These are phyloP conservation scores for Fusarium xyrophilum DNA, from an alignment of 2,329 filamentous ascomycete genomes.

Conservation along the genomic window DNA sequence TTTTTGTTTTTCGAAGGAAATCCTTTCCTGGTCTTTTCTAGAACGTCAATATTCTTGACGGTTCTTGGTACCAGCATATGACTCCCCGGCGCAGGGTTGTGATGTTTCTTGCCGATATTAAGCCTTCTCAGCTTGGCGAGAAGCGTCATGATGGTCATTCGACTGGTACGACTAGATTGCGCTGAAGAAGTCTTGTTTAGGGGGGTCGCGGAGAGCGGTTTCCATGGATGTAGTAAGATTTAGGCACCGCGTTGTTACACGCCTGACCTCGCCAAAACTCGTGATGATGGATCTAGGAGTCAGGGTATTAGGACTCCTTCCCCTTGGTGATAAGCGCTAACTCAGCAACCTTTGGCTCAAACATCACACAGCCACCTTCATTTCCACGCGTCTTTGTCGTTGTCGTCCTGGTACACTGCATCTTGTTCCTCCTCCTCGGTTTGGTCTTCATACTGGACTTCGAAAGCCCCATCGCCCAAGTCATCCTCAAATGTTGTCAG, in stretches of 20 bases:
- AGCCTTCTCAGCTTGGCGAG: background rate
- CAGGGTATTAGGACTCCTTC: background rate
- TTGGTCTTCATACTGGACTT: background rate
- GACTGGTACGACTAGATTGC: no score
- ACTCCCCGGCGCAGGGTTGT: background rate
- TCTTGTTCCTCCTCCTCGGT: background rate
- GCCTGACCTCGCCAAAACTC: no score
- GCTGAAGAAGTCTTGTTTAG: no score
- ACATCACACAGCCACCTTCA: accelerated
- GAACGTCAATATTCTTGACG: accelerated
- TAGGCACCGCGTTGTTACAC: background rate
- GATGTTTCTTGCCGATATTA: background rate
- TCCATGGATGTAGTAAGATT: no score
- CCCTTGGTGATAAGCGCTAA: accelerated
- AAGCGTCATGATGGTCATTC: background rate
- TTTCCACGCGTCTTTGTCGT: background rate
- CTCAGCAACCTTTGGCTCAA: accelerated
- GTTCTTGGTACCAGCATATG: no score
- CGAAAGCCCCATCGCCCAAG: background rate
- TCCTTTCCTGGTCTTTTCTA: no score
- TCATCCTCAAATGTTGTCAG: background rate
- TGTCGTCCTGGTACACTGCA: background rate
- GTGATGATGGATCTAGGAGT: accelerated
- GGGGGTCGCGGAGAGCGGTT: no score
- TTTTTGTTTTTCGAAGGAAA: accelerated